Base-by-base conservation (phyloP, 441 rosid species). In the Corymbia citriodora region DNA sequence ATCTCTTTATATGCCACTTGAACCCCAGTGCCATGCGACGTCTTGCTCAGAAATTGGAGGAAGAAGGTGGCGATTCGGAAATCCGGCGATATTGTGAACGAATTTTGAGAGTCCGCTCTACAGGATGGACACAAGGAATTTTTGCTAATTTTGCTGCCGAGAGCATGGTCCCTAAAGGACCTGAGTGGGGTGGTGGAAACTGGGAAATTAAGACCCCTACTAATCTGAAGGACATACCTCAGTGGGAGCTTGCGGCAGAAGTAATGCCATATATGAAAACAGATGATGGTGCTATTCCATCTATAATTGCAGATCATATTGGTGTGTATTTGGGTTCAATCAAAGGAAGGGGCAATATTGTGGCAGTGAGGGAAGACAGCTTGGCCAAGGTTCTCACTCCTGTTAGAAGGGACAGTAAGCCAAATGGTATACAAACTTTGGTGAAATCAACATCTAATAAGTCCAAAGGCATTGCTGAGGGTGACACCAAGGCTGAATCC, bases 141-240 rank as follows among this genome's bases (percentile, higher is more conserved):
- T 98, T 98, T 92, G 99, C 99, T 23, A 98, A 98, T 93, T 98
- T 98, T 92, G 99, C 99, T 91, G 99, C 99, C 36, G 99, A 98
- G 94, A 98, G 99, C 93, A 96, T 98, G 98, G 99, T 98, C 92
- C 99, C 99, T 5, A 98, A 98, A 93, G 99, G 99, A 91, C 94
- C 98, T 89, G 99, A 97, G 94, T 98, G 99, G 99, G 99, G 99
- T 92, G 99, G 99, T 92, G 99, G 99, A 87, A 98, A 98, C 95
- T 98, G 99, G 99, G 99, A 98, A 94, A 97, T 97, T 82, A 97
- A 96, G 92, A 97, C 96, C 79, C 99, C 99, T 65, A 92, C 98
- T 61, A 95, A 94, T 93, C 93, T 97, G 93, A 97, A 97, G 95
- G 95, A 94, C 90, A 95, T 96, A 93, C 99, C 99, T 91, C 96